These are phyloP conservation scores for Aspergillus bridgeri DNA, from an alignment of 495 filamentous ascomycete genomes.

Conservation along the genomic window DNA sequence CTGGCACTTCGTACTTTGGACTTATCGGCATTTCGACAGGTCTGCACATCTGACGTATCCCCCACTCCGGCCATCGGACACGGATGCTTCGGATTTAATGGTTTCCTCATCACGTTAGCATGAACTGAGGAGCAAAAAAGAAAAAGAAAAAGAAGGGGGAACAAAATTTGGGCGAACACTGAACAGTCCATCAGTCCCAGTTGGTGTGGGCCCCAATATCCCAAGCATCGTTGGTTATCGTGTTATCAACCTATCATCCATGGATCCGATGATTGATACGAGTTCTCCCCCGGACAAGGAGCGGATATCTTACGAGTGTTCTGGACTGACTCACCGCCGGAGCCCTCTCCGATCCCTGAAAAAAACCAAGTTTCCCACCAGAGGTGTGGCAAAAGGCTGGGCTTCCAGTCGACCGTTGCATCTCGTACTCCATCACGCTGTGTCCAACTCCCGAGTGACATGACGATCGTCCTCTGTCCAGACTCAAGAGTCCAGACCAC, in stretches of 20 bases:
- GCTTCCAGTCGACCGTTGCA: neutral
- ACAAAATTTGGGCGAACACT: no score
- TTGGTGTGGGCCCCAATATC: no score
- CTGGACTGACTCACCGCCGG: neutral
- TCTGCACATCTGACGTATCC: neutral
- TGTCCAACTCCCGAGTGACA: slow-evolving; percentile 4
- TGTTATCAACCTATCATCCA: neutral
- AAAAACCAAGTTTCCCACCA: neutral
- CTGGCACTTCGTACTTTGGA: no score
- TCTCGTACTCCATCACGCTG: neutral
- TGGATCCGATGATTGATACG: neutral
- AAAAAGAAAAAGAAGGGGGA: neutral
- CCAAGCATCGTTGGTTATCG: no score
- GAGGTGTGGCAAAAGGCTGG: neutral
- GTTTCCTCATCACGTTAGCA: no score
- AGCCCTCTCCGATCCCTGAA: neutral
- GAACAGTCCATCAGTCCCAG: no score
- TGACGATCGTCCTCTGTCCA: slow-evolving; percentile 5
- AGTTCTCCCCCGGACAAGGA: neutral
- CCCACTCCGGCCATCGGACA: neutral
- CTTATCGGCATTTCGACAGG: neutral
- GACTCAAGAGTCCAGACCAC: no score
- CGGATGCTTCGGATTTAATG: neutral
- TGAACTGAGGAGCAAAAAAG: neutral
- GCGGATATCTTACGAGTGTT: neutral